Base-by-base conservation (phyloP, 805 yeast genomes). In the Saturnispora bothae region DNA sequence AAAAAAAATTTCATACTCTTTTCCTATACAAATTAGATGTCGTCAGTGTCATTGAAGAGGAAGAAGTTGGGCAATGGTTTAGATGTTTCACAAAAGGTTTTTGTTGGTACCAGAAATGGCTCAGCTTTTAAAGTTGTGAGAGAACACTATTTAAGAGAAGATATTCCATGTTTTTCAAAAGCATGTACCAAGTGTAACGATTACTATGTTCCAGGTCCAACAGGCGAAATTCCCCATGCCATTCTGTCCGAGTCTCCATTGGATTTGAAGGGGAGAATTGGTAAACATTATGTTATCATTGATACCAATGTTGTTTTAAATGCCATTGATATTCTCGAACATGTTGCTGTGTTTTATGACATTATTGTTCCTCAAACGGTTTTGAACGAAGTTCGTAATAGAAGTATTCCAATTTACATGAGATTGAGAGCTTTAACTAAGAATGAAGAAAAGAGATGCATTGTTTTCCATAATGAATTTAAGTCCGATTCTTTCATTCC, bases 341-440 rank as follows among this genome's bases (percentile, higher is more conserved):
- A 76, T 50, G 67, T 68, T 16, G 68, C 71, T 22, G 79, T 83
- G 38, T 83, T 92, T 52, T 79, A 70, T 51, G 97, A 92, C 59
- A 95, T 88, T 14, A 79, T 92, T 40, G 64, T 92, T n/a, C 95
- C 97, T 2, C 98, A 92, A 56, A 82, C 94, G 5, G 96, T 85
- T 3, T 65, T 92, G 26, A 96, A 94, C 48, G 97, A 92, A 58
- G 95, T 89, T 8, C 74, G 84, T 46, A 85, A 85, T 54, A 69
- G 79, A 52, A 83, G 95, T 36, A 74, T 78, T 52, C 95, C 98
- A 4, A 78, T 89, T 15, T 92, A 88, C 56, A 76, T 83, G 50
- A 70, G 98, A 54, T 60, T 89, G 34, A 70, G 96, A 51, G 72
- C 82, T 3, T 63, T 92, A 15, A 76, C 83, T 22, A 79, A 83